Percentiles rank a stretch among this genome's conserved stretches.
phyloP scores from a whole-genome alignment of 2,329 filamentous ascomycete species.

The Aspergillus pseudoviridinutans region DNA sequence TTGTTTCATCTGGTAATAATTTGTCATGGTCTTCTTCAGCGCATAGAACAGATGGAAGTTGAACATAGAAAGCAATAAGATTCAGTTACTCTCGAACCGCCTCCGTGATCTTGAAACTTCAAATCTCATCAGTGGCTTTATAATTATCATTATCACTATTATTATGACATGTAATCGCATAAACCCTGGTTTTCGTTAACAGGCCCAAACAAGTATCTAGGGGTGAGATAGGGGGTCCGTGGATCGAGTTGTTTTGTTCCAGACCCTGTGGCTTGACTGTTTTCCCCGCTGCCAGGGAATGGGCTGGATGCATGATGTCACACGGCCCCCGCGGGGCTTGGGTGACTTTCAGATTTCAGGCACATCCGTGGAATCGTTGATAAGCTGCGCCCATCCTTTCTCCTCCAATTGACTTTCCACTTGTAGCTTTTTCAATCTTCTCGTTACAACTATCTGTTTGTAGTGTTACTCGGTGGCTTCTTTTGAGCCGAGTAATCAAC shows the following conservation, averaged over 20 bases:
- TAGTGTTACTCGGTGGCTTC: not conserved
- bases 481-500: not conserved
- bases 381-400: not conserved
- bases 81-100: not conserved
- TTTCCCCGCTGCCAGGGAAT: not conserved
- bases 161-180: not conserved
- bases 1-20: not conserved
- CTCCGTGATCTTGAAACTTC: not conserved
- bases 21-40: not conserved
- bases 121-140: not conserved
- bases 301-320: slow-evolving; percentile 17
- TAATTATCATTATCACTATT: not conserved
- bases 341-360: slow-evolving; percentile 6
- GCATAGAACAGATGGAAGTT: not conserved
- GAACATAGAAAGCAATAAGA: slow-evolving; percentile 9
- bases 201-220: not conserved
- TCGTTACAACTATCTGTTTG: not conserved
- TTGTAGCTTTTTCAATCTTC: not conserved
- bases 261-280: not conserved
- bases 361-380: slow-evolving; percentile 8
- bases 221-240: not conserved
- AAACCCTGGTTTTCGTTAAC: not conserved
- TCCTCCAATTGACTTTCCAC: not conserved
- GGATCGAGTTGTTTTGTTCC: not conserved
- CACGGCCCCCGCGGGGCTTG: slow-evolving; percentile 14